phyloP scores from a whole-genome alignment of 1,139 yeast genomes.

The Scheffersomyces parashehatae region DNA sequence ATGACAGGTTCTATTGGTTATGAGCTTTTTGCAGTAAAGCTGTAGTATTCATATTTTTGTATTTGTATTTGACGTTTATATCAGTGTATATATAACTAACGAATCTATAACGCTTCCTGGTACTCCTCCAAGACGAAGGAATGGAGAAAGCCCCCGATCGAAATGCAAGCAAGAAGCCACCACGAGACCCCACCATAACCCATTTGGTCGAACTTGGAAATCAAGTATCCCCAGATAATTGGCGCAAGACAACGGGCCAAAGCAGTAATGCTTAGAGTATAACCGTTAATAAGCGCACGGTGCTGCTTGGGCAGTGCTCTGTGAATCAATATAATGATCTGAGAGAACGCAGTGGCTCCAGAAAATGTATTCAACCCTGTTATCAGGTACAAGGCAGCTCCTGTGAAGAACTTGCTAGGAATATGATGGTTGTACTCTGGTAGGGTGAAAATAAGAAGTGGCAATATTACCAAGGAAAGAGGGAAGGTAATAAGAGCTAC shows the following conservation, averaged over 20 bases:
- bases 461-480: constrained; percentile 20
- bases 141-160: constrained; percentile 29
- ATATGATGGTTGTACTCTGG: constrained; percentile 15
- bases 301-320: constrained; percentile 46
- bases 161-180: constrained; percentile 41
- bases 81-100: no score
- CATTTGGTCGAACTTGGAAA: constrained; percentile 36
- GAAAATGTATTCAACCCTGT: constrained; percentile 25
- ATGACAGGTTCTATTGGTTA: no score
- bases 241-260: constrained; percentile 60
- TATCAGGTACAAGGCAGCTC: neutral
- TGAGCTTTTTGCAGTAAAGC: no score
- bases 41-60: no score
- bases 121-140: constrained; percentile 31
- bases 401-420: constrained; percentile 8
- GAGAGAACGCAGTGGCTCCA: constrained; percentile 39
- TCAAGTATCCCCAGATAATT: constrained; percentile 53
- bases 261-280: constrained; percentile 48
- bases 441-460: constrained; percentile 22
- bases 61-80: no score
- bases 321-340: constrained; percentile 42
- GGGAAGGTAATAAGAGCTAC: constrained; percentile 23
- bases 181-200: constrained; percentile 48
- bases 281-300: constrained; percentile 50
- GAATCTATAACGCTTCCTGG: constrained; percentile 15